Evolutionary conservation across 352 stramenopile species (phyloP).

Genomic region (Phytopythium oedochilum): DNA sequence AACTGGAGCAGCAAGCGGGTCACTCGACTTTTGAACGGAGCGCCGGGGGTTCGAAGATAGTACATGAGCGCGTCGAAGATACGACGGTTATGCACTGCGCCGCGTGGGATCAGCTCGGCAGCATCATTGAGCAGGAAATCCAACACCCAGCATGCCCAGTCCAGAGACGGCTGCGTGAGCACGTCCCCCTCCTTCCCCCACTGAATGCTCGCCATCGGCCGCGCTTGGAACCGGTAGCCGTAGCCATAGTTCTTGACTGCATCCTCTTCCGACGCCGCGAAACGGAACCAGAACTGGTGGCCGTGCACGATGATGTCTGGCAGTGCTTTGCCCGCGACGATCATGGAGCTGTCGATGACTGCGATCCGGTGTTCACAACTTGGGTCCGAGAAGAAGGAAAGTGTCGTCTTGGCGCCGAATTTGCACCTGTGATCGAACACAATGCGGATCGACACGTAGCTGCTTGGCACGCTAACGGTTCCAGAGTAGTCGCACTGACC

Average conservation of each 20-base stretch:
- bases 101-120: slow-evolving; percentile 49
- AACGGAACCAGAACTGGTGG: slow-evolving; percentile 83
- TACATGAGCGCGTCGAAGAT: slow-evolving; percentile 78
- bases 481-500: slow-evolving; percentile 76
- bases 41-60: slow-evolving; percentile 73
- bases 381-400: slow-evolving; percentile 68
- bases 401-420: slow-evolving; percentile 59
- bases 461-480: slow-evolving; percentile 40
- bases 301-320: slow-evolving; percentile 70
- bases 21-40: slow-evolving; percentile 77
- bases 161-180: slow-evolving; percentile 62
- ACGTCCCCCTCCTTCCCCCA: slow-evolving; percentile 83
- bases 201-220: slow-evolving; percentile 67
- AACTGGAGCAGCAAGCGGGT: slow-evolving; percentile 75
- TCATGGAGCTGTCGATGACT: slow-evolving; percentile 41
- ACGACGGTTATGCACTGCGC: slow-evolving; percentile 75
- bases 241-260: slow-evolving; percentile 56
- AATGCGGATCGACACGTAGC: slow-evolving; percentile 60
- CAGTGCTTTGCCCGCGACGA: slow-evolving; percentile 26
- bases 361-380: slow-evolving; percentile 59
- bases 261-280: slow-evolving; percentile 64
- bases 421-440: slow-evolving; percentile 80
- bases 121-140: slow-evolving; percentile 78
- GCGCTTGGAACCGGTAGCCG: slow-evolving; percentile 82
- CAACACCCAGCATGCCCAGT: slow-evolving; percentile 85